Percentiles rank a stretch among this genome's conserved stretches.
phyloP scores from a whole-genome alignment of 352 stramenopile species.

The Globisporangium uncinulatum region DNA sequence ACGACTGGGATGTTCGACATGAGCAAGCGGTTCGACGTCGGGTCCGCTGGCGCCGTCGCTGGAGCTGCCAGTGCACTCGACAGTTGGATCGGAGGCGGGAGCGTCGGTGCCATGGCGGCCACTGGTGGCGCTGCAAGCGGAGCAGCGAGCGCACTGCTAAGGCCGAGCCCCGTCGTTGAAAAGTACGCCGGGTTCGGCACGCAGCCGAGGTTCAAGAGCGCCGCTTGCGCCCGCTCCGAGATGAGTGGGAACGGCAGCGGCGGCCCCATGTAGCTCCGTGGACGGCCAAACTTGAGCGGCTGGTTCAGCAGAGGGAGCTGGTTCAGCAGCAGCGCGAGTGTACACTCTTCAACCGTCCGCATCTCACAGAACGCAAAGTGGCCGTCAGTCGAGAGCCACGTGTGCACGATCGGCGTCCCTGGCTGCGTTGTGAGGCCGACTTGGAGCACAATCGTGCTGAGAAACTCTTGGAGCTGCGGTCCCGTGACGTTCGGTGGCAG shows the following conservation, averaged over 20 bases:
- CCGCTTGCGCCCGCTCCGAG: slow-evolving; percentile 66
- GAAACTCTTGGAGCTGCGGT: slow-evolving; percentile 79
- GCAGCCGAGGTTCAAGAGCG: slow-evolving; percentile 75
- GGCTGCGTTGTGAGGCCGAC: slow-evolving; percentile 71
- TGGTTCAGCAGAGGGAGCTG: slow-evolving; percentile 73
- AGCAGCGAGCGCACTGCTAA: too few relatives aligned
- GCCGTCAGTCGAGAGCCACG: slow-evolving; percentile 82
- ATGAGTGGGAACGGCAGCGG: slow-evolving; percentile 71
- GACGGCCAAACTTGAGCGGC: slow-evolving; percentile 82
- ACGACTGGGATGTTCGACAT: slow-evolving; percentile 84
- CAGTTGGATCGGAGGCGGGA: neutral
- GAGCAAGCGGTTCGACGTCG: slow-evolving; percentile 42
- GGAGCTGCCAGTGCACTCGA: slow-evolving; percentile 1
- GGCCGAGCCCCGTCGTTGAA: neutral
- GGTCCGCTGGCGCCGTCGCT: slow-evolving; percentile 6
- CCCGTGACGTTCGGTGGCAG: slow-evolving; percentile 78
- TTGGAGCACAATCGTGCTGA: slow-evolving; percentile 86
- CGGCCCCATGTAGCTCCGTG: slow-evolving; percentile 77
- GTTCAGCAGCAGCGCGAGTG: slow-evolving; percentile 79
- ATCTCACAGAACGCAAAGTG: slow-evolving; percentile 89
- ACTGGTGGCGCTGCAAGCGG: too few relatives aligned
- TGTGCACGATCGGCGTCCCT: slow-evolving; percentile 80
- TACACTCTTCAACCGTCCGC: slow-evolving; percentile 82
- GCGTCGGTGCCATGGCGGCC: neutral
- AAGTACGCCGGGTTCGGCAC: slow-evolving; percentile 81